Conservation (phyloP, 768 basidiomycete species). For the Mycena metata region DNA sequence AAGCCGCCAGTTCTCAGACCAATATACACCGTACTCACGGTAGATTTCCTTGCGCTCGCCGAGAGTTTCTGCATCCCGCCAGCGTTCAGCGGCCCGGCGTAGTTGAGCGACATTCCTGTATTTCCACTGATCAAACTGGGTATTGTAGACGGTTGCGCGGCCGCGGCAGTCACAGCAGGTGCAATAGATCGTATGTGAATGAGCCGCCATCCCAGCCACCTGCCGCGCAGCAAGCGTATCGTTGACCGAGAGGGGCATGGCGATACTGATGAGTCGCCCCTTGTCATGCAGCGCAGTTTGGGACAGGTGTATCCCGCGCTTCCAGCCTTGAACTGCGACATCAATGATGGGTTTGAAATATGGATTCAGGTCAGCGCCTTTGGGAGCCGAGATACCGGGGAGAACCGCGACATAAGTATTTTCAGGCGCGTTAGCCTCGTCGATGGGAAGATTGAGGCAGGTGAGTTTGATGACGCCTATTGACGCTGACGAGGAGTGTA, state of each 20-base stretch:
- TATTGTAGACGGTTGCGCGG: conserved; percentile 6
- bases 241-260: conserved; percentile 36
- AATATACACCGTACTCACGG: not conserved
- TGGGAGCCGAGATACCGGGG: conserved; percentile 41
- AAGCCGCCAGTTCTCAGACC: conserved; percentile 8
- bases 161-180: conserved; percentile 39
- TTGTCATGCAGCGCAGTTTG: conserved; percentile 14
- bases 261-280: not conserved
- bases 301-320: conserved; percentile 25
- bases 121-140: conserved; percentile 11
- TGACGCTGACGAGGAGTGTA: conserved; percentile 1
- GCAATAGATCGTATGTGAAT: conserved; percentile 41
- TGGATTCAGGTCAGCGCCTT: conserved; percentile 39
- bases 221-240: conserved; percentile 45
- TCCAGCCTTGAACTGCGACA: conserved; percentile 35
- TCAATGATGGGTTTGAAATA: conserved; percentile 44
- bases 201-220: conserved; percentile 39
- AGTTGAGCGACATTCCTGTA: not conserved
- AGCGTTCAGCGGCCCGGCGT: not conserved
- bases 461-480: conserved; percentile 44
- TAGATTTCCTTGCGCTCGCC: not conserved
- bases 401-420: conserved; percentile 46
- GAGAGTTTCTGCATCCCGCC: conserved; percentile 11
- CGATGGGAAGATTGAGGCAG: conserved; percentile 44
- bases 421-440: conserved; percentile 43